phyloP scores from a whole-genome alignment of 768 basidiomycete species.

The Agrocybe pediades region DNA sequence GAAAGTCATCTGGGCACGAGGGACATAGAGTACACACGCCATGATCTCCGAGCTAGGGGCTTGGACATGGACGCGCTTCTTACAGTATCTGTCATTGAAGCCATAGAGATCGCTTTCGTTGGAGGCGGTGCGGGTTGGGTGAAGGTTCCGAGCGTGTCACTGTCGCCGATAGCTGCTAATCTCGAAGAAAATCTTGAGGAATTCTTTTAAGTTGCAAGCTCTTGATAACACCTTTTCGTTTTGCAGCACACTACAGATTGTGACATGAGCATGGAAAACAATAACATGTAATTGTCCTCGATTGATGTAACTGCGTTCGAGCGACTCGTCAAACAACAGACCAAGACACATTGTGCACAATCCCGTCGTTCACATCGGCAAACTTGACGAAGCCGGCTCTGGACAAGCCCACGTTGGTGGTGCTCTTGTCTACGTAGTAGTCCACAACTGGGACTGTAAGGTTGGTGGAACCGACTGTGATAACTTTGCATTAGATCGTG shows the following conservation, averaged over 20 bases:
- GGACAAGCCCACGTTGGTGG: conserved; percentile 30
- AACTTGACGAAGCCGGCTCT: conserved; percentile 26
- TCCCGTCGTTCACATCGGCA: conserved; percentile 25
- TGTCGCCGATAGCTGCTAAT: too few relatives aligned
- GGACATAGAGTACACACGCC: too few relatives aligned
- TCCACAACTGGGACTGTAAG: conserved; percentile 32
- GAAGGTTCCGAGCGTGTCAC: too few relatives aligned
- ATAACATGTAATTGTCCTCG: too few relatives aligned
- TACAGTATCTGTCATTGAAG: not conserved
- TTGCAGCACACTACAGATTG: too few relatives aligned
- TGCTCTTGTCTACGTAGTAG: conserved; percentile 19
- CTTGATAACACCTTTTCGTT: too few relatives aligned
- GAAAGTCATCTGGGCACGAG: too few relatives aligned
- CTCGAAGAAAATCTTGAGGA: too few relatives aligned
- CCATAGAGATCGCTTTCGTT: not conserved
- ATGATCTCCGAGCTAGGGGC: not conserved
- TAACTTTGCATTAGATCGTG: not conserved
- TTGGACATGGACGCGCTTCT: not conserved
- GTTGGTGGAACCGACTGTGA: conserved; percentile 22
- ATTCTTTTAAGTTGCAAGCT: too few relatives aligned
- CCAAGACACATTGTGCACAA: conserved; percentile 32
- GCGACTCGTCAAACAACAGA: conserved; percentile 21
- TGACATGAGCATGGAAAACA: too few relatives aligned
- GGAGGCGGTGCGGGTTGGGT: not conserved
- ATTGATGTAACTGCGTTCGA: too few relatives aligned